Base-by-base conservation (phyloP, 2,329 filamentous ascomycete genomes). In the Colletotrichum sp. region DNA sequence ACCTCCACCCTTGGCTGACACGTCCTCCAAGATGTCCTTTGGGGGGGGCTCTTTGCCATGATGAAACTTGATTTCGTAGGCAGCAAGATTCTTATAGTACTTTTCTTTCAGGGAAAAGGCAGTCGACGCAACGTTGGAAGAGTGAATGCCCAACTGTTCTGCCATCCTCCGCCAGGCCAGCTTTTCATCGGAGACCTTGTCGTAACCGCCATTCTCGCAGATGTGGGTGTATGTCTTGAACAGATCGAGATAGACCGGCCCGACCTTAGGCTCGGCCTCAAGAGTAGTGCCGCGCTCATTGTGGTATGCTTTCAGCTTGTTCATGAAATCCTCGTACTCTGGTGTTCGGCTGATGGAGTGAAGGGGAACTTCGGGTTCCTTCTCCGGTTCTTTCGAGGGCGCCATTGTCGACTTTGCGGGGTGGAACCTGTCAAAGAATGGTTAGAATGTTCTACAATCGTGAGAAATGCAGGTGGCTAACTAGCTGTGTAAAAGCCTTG, bases 51-150 rank as follows among this genome's bases (percentile, higher is more conserved):
- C 95, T 84, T 94, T 93, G 70, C 93, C 91, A 85, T 96, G 94
- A 57, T 96, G 86, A 13, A 92, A 93, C 63, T 91, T 92, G 81
- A 98, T 97, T 85, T 98, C 96, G 84, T 94, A 98, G 3, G 96
- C 95, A 14, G 94, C 94, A 60, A 98, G 90, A 81, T 96, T 95
- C 84, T 95, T 96, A 88, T 98, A 98, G 86, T 97, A 98, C 77
- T 94, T 93, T 72, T 94, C 94, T 86, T 98, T 98, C 72, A 98
- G 88, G 75, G 94, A 91, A 85, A 98, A 98, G 16, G 95, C 95
- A 75, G 95, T 92, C n/a, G 95, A 95, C 8, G 95, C 90, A 77
- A 95, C 92, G 82, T 96, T 96, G 80, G 91, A 90, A 72, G 92
- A 93, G 81, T 92, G 92, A 78, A 96, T 91, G 66, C 95, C 92